Conservation (phyloP, 2,329 filamentous ascomycete genomes). For the Penicillium sp. region DNA sequence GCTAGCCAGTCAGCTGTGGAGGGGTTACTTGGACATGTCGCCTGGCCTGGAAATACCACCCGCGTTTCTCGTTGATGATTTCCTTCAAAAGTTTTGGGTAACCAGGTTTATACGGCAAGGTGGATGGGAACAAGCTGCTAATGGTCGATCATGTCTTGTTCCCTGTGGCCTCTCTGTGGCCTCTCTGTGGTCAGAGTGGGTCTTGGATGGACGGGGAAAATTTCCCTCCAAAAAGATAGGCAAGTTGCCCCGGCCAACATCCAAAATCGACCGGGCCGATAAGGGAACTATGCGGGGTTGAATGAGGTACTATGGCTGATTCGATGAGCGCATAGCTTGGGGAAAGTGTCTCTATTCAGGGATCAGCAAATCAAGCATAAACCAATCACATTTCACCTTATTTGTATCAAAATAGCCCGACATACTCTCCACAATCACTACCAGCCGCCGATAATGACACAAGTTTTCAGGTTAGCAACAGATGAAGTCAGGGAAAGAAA, state of each 20-base stretch:
- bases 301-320: neutral
- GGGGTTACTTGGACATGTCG: conserved; percentile 1
- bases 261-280: neutral
- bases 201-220: conserved; percentile 19
- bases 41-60: conserved; percentile 5
- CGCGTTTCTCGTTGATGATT: conserved; percentile 1
- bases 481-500: no score
- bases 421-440: neutral
- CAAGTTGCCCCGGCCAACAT: conserved; percentile 2
- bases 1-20: neutral
- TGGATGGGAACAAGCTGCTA: conserved; percentile 1
- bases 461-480: neutral
- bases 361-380: neutral
- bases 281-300: neutral
- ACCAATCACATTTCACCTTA: neutral
- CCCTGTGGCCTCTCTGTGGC: neutral
- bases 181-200: conserved; percentile 3
- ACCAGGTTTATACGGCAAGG: neutral
- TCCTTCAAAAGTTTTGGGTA: neutral
- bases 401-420: neutral
- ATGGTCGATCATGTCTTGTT: conserved; percentile 7
- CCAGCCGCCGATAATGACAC: neutral
- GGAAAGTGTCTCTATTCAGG: neutral
- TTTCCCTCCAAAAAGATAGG: conserved; percentile 18
- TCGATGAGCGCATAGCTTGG: neutral